A percentile compares a stretch with the other conserved stretches of the same genome.
These are phyloP conservation scores for Candida xiaguanensis DNA, from an alignment of 805 yeast species.

Conservation along the genomic window DNA sequence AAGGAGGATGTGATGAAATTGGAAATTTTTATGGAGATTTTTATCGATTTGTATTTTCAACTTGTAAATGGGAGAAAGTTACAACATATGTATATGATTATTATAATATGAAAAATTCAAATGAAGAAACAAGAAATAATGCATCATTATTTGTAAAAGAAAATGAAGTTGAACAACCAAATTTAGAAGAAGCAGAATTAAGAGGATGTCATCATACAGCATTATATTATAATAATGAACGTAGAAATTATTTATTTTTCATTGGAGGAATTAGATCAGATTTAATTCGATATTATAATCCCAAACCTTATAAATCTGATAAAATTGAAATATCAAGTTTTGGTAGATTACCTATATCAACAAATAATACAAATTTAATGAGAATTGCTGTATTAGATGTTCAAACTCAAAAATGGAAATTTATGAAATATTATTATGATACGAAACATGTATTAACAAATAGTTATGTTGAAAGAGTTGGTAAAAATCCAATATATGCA, in stretches of 20 bases:
- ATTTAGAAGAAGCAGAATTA: conserved; percentile 36
- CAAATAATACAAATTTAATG: conserved; percentile 24
- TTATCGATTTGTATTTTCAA: conserved; percentile 28
- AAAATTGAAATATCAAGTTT: conserved; percentile 34
- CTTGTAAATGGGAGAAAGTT: conserved; percentile 31
- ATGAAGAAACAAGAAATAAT: conserved; percentile 30
- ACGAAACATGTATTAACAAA: conserved; percentile 22
- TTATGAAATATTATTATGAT: conserved; percentile 31
- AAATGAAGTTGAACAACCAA: conserved; percentile 22
- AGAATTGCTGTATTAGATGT: conserved; percentile 35
- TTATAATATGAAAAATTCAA: conserved; percentile 16
- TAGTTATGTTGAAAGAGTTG: conserved; percentile 16
- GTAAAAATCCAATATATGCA: conserved; percentile 17
- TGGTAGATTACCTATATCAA: conserved; percentile 24
- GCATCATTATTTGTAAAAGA: conserved; percentile 18
- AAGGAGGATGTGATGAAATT: conserved; percentile 37
- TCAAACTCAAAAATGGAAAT: conserved; percentile 40
- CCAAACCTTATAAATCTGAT: conserved; percentile 25
- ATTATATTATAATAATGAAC: conserved; percentile 28
- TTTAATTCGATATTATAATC: conserved; percentile 30
- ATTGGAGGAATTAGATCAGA: conserved; percentile 39
- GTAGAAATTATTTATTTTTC: conserved; percentile 32
- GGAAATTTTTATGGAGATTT: conserved; percentile 29
- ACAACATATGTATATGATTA: conserved; percentile 35
- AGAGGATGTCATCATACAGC: conserved; percentile 41